Percentiles rank a stretch among this genome's conserved stretches.
phyloP scores from a whole-genome alignment of 2,329 filamentous ascomycete genomes.

The Talaromyces marneffei region DNA sequence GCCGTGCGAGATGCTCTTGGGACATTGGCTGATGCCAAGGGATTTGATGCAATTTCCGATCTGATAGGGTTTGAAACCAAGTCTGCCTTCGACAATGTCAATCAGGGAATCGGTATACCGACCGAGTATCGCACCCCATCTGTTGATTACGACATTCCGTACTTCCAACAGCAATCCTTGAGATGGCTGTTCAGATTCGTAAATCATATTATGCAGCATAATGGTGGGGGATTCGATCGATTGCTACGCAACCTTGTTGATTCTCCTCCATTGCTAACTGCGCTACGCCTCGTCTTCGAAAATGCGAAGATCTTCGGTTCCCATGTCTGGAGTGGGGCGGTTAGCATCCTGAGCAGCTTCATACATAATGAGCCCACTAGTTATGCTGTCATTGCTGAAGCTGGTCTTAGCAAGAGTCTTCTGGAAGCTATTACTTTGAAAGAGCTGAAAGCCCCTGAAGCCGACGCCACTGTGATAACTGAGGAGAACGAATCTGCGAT shows the following conservation, averaged over 20 bases:
- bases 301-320: constrained; percentile 78
- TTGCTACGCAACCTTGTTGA: constrained; percentile 90
- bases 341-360: constrained; percentile 88
- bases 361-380: constrained; percentile 99
- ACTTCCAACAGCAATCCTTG: constrained; percentile 85
- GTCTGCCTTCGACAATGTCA: constrained; percentile 60
- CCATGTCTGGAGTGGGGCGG: constrained; percentile 90
- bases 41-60: constrained; percentile 84
- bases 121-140: constrained; percentile 67
- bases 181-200: constrained; percentile 95
- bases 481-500: constrained; percentile 31
- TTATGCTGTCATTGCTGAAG: constrained; percentile 91
- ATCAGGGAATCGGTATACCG: constrained; percentile 65
- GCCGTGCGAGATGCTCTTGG: constrained; percentile 78
- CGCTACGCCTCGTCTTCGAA: constrained; percentile 73
- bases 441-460: constrained; percentile 32
- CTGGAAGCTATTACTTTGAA: constrained; percentile 67
- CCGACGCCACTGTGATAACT: constrained; percentile 26
- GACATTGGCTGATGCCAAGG: constrained; percentile 72
- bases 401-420: constrained; percentile 79
- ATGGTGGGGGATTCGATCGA: constrained; percentile 78
- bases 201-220: constrained; percentile 85
- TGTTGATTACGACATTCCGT: constrained; percentile 90
- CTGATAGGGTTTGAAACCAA: constrained; percentile 74
- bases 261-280: constrained; percentile 74